phyloP scores from a whole-genome alignment of 768 basidiomycete genomes.

The Pisolithus sp. region DNA sequence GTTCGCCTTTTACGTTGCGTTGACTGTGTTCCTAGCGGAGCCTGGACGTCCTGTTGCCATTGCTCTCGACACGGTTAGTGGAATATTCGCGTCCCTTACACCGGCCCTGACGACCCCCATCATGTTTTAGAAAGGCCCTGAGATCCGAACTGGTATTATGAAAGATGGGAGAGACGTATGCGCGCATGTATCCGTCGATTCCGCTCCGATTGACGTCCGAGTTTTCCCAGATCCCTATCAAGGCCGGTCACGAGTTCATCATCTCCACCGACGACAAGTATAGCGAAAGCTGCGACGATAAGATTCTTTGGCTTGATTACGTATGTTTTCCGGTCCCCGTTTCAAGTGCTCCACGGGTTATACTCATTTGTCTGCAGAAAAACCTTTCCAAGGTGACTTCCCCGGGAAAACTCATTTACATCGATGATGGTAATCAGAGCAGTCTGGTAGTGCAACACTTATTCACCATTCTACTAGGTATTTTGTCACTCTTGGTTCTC shows the following conservation, averaged over 20 bases:
- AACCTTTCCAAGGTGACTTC: conserved; percentile 95
- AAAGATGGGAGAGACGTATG: conserved; percentile 79
- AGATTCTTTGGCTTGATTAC: conserved; percentile 91
- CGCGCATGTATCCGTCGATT: conserved; percentile 12
- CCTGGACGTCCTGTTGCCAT: conserved; percentile 92
- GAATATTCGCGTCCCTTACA: conserved; percentile 1
- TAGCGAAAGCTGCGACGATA: conserved; percentile 72
- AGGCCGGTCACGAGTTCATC: conserved; percentile 90
- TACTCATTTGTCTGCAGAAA: conserved; percentile 36
- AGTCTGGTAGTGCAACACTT: neutral
- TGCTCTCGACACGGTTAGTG: conserved; percentile 88
- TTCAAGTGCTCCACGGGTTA: conserved; percentile 1
- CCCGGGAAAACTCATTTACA: conserved; percentile 95
- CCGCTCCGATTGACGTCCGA: conserved; percentile 2
- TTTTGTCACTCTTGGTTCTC: conserved; percentile 88
- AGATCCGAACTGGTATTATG: conserved; percentile 96
- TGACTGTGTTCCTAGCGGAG: conserved; percentile 32
- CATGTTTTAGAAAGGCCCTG: conserved; percentile 84
- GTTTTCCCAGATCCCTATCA: conserved; percentile 59
- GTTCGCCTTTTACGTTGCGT: neutral
- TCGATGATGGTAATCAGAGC: conserved; percentile 75
- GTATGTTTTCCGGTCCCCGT: conserved; percentile 39
- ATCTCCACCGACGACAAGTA: conserved; percentile 82
- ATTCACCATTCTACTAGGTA: conserved; percentile 35
- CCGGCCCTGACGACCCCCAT: neutral